Conservation (phyloP, 495 filamentous ascomycete species). For the Rusavskia elegans region DNA sequence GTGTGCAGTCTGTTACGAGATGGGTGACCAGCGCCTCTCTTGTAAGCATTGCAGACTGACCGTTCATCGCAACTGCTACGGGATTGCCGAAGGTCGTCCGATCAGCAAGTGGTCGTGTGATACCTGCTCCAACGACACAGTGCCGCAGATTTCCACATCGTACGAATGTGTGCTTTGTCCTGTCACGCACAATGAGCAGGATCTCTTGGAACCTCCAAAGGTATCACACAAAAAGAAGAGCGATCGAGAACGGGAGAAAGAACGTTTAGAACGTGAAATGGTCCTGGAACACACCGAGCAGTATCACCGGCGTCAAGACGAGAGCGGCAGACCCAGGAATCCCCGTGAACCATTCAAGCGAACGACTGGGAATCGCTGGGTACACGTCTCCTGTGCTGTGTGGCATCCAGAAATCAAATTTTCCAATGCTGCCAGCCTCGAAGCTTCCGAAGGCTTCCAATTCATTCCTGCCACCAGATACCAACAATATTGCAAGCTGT, state of each 20-base stretch:
- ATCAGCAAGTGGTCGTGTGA: slow-evolving; percentile 85
- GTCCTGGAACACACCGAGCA: slow-evolving; percentile 55
- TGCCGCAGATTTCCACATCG: slow-evolving; percentile 65
- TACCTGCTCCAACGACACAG: slow-evolving; percentile 86
- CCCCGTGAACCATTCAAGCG: slow-evolving; percentile 87
- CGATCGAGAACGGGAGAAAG: slow-evolving; percentile 80
- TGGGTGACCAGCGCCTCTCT: slow-evolving; percentile 56
- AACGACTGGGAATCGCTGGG: slow-evolving; percentile 91
- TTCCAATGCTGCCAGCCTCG: slow-evolving; percentile 61
- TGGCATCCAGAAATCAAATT: slow-evolving; percentile 90
- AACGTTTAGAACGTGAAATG: slow-evolving; percentile 67
- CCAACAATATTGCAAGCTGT: slow-evolving; percentile 69
- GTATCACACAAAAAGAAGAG: slow-evolving; percentile 83
- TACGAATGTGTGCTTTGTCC: slow-evolving; percentile 92
- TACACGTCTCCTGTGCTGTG: slow-evolving; percentile 85
- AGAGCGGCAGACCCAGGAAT: slow-evolving; percentile 59
- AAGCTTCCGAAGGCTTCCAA: slow-evolving; percentile 75
- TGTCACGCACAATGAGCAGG: slow-evolving; percentile 53
- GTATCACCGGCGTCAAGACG: slow-evolving; percentile 69
- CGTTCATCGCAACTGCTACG: slow-evolving; percentile 90
- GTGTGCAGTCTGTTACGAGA: slow-evolving; percentile 67
- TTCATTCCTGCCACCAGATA: slow-evolving; percentile 53
- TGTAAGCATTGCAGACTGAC: slow-evolving; percentile 79
- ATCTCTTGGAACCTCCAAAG: slow-evolving; percentile 73
- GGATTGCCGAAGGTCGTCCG: slow-evolving; percentile 52